phyloP scores from a whole-genome alignment of 1,139 yeast species.

The Pichia cactophila region DNA sequence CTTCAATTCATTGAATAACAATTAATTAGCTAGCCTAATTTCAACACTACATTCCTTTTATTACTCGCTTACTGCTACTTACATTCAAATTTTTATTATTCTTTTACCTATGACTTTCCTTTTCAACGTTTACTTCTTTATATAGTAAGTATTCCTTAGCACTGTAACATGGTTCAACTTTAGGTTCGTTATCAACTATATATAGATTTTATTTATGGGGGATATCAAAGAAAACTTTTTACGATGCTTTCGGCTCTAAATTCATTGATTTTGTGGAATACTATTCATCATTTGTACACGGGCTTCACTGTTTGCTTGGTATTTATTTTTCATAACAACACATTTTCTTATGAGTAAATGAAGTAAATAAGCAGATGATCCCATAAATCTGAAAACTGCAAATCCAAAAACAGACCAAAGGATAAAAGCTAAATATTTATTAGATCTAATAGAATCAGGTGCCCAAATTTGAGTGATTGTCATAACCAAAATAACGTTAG shows the following conservation, averaged over 20 bases:
- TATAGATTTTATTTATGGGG: background rate
- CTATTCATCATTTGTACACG: background rate
- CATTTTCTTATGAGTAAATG: conserved; percentile 32
- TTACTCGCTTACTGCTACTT: background rate
- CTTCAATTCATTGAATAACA: conserved; percentile 10
- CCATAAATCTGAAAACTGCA: conserved; percentile 71
- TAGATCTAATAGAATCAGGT: conserved; percentile 55
- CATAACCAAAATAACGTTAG: conserved; percentile 74
- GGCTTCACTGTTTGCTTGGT: conserved; percentile 14
- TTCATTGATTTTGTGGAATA: background rate
- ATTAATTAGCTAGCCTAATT: background rate
- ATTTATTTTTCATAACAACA: conserved; percentile 26
- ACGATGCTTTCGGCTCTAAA: background rate
- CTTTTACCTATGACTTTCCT: background rate
- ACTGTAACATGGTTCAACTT: no score
- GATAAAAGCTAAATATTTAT: conserved; percentile 73
- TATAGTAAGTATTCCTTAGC: background rate
- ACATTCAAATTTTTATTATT: background rate
- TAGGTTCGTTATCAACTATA: background rate
- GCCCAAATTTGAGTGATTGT: conserved; percentile 76
- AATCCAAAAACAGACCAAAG: conserved; percentile 87
- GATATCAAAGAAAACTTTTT: background rate
- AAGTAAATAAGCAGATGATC: conserved; percentile 61
- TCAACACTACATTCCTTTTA: background rate
- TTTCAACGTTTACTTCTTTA: background rate